Conservation (phyloP, 2,329 filamentous ascomycete species). For the Triangularia setosa region DNA sequence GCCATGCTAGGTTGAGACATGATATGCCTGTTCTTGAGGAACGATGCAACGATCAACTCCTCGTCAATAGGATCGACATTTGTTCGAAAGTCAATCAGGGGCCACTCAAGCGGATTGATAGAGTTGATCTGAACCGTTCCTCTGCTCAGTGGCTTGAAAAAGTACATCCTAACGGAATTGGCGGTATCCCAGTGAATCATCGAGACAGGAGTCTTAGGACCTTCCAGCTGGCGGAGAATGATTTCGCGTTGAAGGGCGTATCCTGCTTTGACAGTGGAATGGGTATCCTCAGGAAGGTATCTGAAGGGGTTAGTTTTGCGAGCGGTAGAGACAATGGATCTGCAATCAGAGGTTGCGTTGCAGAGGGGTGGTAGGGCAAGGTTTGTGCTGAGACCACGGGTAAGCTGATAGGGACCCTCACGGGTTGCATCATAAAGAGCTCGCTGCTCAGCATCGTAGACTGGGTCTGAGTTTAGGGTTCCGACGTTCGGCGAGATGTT, state of each 20-base stretch:
- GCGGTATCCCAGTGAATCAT: conserved; percentile 32
- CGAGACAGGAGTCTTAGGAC: conserved; percentile 25
- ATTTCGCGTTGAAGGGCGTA: conserved; percentile 34
- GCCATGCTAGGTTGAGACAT: conserved; percentile 31
- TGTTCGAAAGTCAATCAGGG: conserved; percentile 36
- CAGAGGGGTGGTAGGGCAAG: conserved; percentile 32
- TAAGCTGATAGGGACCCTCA: conserved; percentile 31
- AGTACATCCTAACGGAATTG: conserved; percentile 28
- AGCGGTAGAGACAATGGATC: conserved; percentile 26
- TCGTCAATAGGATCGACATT: conserved; percentile 38
- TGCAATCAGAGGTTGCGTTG: conserved; percentile 29
- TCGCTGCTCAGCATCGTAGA: conserved; percentile 31
- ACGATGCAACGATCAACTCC: conserved; percentile 32
- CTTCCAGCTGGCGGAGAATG: conserved; percentile 29
- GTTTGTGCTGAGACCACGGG: conserved; percentile 27
- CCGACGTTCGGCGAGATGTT: conserved; percentile 29
- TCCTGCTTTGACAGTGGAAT: conserved; percentile 35
- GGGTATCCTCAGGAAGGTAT: conserved; percentile 32
- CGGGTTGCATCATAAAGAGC: conserved; percentile 30
- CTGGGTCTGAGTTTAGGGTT: conserved; percentile 30
- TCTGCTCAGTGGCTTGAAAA: conserved; percentile 37
- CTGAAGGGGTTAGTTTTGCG: conserved; percentile 28
- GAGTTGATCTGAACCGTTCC: conserved; percentile 37
- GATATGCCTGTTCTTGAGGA: conserved; percentile 33
- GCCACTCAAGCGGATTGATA: conserved; percentile 32